A percentile compares a stretch with the other conserved stretches of the same genome.
Conservation (phyloP, 768 basidiomycete genomes). For the Cystofilobasidium ferigula region DNA sequence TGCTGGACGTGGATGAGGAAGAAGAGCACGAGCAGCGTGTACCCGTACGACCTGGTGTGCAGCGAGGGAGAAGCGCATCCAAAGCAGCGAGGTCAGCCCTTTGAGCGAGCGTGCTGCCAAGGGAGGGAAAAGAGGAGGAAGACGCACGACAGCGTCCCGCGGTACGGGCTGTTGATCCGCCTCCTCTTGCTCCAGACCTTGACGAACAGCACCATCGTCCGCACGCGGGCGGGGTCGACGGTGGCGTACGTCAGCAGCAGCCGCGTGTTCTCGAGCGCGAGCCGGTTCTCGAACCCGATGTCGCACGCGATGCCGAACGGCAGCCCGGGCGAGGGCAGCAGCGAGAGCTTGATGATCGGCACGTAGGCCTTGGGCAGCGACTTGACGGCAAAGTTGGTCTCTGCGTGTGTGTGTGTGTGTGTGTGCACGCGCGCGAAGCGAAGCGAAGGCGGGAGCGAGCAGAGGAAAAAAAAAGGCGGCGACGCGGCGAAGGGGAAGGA, state of each 20-base stretch:
- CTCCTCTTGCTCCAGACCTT: slow-evolving; percentile 96
- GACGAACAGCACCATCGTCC: slow-evolving; percentile 91
- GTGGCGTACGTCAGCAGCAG: slow-evolving; percentile 94
- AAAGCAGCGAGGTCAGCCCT: neutral
- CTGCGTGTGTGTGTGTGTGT: slow-evolving; percentile 45
- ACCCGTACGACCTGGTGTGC: slow-evolving; percentile 49
- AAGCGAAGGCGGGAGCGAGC: neutral
- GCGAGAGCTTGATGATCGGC: slow-evolving; percentile 80
- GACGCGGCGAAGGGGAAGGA: no score
- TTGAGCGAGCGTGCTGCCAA: neutral
- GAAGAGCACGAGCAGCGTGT: slow-evolving; percentile 94
- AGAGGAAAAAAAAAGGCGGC: neutral
- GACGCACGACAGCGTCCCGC: slow-evolving; percentile 66
- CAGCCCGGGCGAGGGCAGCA: slow-evolving; percentile 52
- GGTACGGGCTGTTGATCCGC: slow-evolving; percentile 94
- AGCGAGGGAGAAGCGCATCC: neutral
- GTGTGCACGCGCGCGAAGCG: neutral
- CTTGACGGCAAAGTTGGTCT: slow-evolving; percentile 94
- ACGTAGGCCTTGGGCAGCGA: slow-evolving; percentile 69
- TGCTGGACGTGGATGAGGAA: slow-evolving; percentile 96
- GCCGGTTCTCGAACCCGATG: slow-evolving; percentile 94
- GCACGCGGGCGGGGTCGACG: slow-evolving; percentile 84
- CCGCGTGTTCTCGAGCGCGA: slow-evolving; percentile 93
- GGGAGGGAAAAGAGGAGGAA: slow-evolving; percentile 48
- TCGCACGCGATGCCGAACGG: slow-evolving; percentile 89